A percentile compares a stretch with the other conserved stretches of the same genome.
Evolutionary conservation across 202 grass and related monocot species (phyloP).

Genomic region (Carex sylvatica): DNA sequence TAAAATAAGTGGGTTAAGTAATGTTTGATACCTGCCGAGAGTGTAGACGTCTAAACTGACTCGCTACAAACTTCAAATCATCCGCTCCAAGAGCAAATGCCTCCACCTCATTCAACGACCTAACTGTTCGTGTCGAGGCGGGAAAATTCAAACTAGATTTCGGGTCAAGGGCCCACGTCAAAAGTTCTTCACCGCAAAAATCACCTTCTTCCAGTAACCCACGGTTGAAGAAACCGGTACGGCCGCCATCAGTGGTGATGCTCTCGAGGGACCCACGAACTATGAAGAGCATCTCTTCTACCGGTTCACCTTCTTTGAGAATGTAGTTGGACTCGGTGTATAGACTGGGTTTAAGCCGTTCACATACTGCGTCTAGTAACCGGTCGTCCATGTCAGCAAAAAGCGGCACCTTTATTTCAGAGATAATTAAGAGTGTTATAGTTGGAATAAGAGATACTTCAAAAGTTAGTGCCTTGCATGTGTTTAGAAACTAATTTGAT

Average conservation of each 20-base stretch:
- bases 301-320: conserved; percentile 88
- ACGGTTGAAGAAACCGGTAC: conserved; percentile 79
- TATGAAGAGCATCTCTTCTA: conserved; percentile 91
- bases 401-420: conserved; percentile 46
- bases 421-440: neutral
- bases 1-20: neutral
- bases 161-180: conserved; percentile 84
- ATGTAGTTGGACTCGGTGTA: conserved; percentile 63
- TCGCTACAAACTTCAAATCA: conserved; percentile 76
- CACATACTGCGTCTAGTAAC: conserved; percentile 74
- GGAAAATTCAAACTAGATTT: conserved; percentile 69
- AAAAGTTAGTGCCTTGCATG: neutral
- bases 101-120: conserved; percentile 66
- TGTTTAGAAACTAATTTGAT: too few relatives aligned
- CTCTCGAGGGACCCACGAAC: conserved; percentile 73
- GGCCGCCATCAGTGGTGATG: conserved; percentile 70
- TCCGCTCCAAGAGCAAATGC: conserved; percentile 61
- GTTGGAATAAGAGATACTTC: neutral
- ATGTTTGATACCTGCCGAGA: conserved; percentile 39
- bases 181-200: conserved; percentile 77
- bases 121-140: conserved; percentile 58
- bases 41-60: conserved; percentile 84
- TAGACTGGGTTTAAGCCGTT: conserved; percentile 63
- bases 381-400: conserved; percentile 81
- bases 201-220: conserved; percentile 60